Conservation (phyloP, 352 stramenopile genomes). For the Globisporangium splendens region DNA sequence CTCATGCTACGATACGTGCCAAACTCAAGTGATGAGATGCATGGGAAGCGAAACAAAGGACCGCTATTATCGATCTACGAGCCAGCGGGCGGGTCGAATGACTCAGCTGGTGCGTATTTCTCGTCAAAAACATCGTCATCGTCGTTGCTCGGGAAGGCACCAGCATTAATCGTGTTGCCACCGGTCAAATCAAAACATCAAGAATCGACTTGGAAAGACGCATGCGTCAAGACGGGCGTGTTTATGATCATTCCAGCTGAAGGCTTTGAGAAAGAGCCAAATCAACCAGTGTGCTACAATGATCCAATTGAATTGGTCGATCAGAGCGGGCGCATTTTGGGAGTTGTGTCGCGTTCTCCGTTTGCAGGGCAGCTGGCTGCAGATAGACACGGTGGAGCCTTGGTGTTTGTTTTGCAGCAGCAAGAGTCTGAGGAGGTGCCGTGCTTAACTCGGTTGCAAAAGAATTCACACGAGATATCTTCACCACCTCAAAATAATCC, state of each 20-base stretch:
- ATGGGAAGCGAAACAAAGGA: neutral
- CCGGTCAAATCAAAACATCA: constrained; percentile 5
- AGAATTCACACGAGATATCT: constrained; percentile 1
- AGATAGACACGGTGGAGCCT: constrained; percentile 25
- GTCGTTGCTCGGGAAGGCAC: constrained; percentile 21
- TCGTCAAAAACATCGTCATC: neutral
- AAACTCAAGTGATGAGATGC: neutral
- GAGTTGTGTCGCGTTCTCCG: constrained; percentile 23
- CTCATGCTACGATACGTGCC: constrained; percentile 25
- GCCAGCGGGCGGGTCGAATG: constrained; percentile 2
- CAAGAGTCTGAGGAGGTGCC: neutral
- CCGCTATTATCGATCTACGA: constrained; percentile 26
- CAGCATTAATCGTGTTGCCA: constrained; percentile 26
- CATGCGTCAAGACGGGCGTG: constrained; percentile 17
- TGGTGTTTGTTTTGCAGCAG: constrained; percentile 33
- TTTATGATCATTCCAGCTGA: constrained; percentile 35
- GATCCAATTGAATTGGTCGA: constrained; percentile 36
- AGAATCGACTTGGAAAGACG: neutral
- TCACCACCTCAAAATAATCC: neutral
- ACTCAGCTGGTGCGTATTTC: neutral
- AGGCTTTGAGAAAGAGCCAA: constrained; percentile 33
- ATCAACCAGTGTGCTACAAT: constrained; percentile 38
- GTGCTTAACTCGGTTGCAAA: constrained; percentile 3
- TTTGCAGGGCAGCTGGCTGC: constrained; percentile 26
- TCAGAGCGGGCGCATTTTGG: constrained; percentile 25